Base-by-base conservation (phyloP, 305 asterid species). In the Coffea humblotiana region DNA sequence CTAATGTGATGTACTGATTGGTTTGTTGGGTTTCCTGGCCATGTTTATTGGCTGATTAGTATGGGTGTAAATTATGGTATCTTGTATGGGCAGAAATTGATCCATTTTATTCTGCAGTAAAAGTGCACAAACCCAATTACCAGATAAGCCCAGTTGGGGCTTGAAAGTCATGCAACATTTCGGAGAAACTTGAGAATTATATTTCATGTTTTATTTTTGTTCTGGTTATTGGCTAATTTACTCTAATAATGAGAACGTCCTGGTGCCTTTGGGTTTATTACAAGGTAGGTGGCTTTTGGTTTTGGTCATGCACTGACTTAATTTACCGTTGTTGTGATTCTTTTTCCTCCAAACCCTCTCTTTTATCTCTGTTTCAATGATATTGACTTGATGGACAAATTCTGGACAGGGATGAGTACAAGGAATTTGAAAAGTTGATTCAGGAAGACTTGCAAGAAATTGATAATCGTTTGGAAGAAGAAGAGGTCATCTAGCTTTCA, bases 381-480 rank as follows among this genome's bases (percentile, higher is more conserved):
- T 66, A 45, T 58, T 72, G 27, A 79, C 76, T 69, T 79, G 74
- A 40, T 79, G 75, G 47, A 40, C 71, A 51, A 63, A 78, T 74
- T 66, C 67, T 78, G 60, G 61, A 43, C 88, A 95, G 99, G 92
- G 97, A 95, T 85, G 98, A 93, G 87, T 93, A 92, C 81, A 95
- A 93, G 90, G 99, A 93, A 87, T 95, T 91, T 71, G 99, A 95
- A 84, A 93, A 90, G 87, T 83, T 89, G 84, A 95, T 95, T 90
- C 95, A 95, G 81, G 96, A 87, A 80, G 98, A 95, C 84, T 82
- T 95, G 71, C 83, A 88, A 84, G 91, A 88, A 85, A 79, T 95
- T 49, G 99, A 95, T 85, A 89, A 88, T 81, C 97, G 95, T 40
- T 58, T 95, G 92, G 99, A 95, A 91, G 98, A 95, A 89, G 99